phyloP scores from a whole-genome alignment of 306 rosid genomes.

The Fragaria iinumae region DNA sequence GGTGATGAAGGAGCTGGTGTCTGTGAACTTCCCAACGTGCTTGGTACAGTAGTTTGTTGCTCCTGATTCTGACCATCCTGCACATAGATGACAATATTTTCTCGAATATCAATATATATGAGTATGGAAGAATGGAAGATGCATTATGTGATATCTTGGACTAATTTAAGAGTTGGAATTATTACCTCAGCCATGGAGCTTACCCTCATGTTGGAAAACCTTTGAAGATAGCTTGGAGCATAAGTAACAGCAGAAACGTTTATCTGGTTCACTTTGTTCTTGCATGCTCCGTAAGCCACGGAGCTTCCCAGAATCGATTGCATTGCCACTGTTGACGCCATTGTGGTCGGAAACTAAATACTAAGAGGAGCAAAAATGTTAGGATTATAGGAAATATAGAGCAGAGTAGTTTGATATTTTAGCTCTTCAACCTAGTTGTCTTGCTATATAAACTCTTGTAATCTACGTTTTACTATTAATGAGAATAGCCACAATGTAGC shows the following conservation, averaged over 20 bases:
- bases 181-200: slow-evolving; percentile 1
- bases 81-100: background rate
- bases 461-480: no score
- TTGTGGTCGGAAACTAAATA: background rate
- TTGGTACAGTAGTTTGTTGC: background rate
- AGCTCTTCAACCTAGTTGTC: no score
- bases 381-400: no score
- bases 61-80: slow-evolving; percentile 1
- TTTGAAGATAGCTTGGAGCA: background rate
- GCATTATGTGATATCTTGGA: background rate
- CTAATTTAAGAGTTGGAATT: background rate
- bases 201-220: background rate
- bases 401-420: no score
- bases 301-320: slow-evolving; percentile 8
- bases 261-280: background rate
- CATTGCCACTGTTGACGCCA: background rate
- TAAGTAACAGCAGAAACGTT: background rate
- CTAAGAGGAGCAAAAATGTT: background rate
- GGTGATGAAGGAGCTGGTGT: background rate
- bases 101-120: no score
- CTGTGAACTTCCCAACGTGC: background rate
- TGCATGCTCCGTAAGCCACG: slow-evolving; percentile 2
- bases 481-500: no score
- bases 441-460: no score
- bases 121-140: no score